Base-by-base conservation (phyloP, 768 basidiomycete genomes). In the Tricholoma flavovirens region DNA sequence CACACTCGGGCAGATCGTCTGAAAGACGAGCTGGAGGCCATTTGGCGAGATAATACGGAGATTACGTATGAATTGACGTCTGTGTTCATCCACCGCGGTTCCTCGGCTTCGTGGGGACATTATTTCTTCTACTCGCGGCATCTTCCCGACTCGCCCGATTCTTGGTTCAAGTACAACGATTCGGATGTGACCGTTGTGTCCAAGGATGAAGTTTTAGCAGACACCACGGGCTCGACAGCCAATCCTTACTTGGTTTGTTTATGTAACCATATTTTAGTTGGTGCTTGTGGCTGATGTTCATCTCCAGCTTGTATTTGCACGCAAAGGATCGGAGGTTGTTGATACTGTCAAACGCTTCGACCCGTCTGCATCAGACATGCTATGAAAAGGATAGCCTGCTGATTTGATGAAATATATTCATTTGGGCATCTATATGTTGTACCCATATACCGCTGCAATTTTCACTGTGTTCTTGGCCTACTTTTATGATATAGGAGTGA, bases 141-240 rank as follows among this genome's bases (percentile, higher is more conserved):
- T 68, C 76, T 97, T 12, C 95, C 93, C 1, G 81, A 83, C 49
- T 71, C 83, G 21, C 86, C 86, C 10, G 88, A 97, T 56, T 78
- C 80, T 43, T 98, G 94, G 92, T 93, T 94, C 80, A 96, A 96
- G 73, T 93, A 96, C 74, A 98, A 98, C 67, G 95, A 98, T 67
- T 91, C 91, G 35, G 84, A 83, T 56, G 92, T 98, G 8, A 78
- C 83, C 3, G 77, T 83, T 24, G 90, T 93, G 0, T 71, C 79
- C 8, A 88, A 90, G 64, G 83, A 83, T 7, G 94, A 97, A 64
- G 88, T 98, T 2, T 75, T 97, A 52, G 86, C 84, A 26, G 91
- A 97, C 73, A 90, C 93, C 33, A 92, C 90, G n/a, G 90, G 89
- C 19, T 87, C 83, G 15, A 92, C 84, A 33, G 91, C 89, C n/a